Base-by-base conservation (phyloP, 2,329 filamentous ascomycete species). In the Aureobasidium sp. region DNA sequence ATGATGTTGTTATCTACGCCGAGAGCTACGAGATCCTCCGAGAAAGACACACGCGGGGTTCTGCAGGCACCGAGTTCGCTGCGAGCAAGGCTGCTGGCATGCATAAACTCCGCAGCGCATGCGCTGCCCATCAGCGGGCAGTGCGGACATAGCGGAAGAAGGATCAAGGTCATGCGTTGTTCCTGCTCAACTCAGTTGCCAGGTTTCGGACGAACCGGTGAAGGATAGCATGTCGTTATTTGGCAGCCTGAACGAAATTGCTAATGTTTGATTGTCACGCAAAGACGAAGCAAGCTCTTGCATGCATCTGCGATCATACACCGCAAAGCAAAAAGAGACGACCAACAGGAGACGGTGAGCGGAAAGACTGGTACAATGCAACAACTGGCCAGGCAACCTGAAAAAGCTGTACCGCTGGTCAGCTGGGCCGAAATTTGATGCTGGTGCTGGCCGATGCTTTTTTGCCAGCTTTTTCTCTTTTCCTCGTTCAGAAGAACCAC, bases 1-100 rank as follows among this genome's bases (percentile, higher is more conserved):
- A 32, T 48, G 46, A 23, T 32, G 29, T 12, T 34, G 32, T 34
- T 34, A 34, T 34, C 32, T 34, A 6, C 32, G 32, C 32, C 32
- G 32, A 34, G 32, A 34, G 9, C 32, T 34, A 26, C 53, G 39
- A 57, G 36, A 57, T 57, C 53, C 39, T 57, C 53, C 53, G 53
- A 56, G 51, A 3, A 36, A 3, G 15, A 20, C 20, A 17, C 37
- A 15, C 37, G 37, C 39, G 15, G 27, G 26, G 39, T n/a, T 36
- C 48, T 41, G 23, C 51, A 37, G 36, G 51, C 32, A 47, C 26
- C 44, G 10, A 13, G 8, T 26, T 52, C 34, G 32, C 50, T 26
- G 50, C 48, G 15, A n/a, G 39, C 32, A 41, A 41, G 39, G 52
- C 39, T 41, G 32, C 32, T 52, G 32, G 47, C 46, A 48, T 41